Base-by-base conservation (phyloP, 2,329 filamentous ascomycete species). In the Microdochium nivale region DNA sequence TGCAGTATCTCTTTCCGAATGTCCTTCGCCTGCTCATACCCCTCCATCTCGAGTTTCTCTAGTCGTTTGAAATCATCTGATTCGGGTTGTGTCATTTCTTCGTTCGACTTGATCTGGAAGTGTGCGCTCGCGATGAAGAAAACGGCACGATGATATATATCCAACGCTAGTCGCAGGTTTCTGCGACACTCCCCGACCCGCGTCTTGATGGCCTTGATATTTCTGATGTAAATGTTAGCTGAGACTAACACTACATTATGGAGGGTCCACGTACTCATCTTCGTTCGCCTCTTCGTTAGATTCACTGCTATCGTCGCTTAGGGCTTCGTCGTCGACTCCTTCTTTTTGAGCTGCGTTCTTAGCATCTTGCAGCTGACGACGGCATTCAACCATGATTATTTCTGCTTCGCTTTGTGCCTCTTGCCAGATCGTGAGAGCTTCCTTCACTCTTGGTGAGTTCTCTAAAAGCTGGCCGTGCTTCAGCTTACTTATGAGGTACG, bases 121-220 rank as follows among this genome's bases (percentile, higher is more conserved):
- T 85, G 84, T 0, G 84, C 86, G 58, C 90, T 96, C 14, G 86
- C 90, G 25, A 85, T 85, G 62, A 95, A 96, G 69, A 96, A 96
- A 1, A 82, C 76, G 27, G 86, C 89, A 57, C 86, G 83, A 64
- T 96, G 92, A 54, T 92, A 79, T 44, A 95, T 68, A 62, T 95
- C 90, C 19, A 96, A 72, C 2, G 88, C 84, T 21, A 75, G 77
- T 10, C 90, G 84, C 23, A 96, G 72, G 44, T 83, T 79, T 50
- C 84, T 80, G 32, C 84, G 81, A 49, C 79, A 76, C 35, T 81
- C 76, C 48, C 77, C 73, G 24, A 88, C 59, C 19, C 77, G 77
- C 37, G 3, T 21, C 13, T 19, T 44, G 40, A 44, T 44, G 21
- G 19, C 40, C 13, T 23, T 44, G 7, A 23, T 3, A 7, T 21